Conservation (phyloP, 2,329 filamentous ascomycete species). For the Paracoccidioides lutzii region DNA sequence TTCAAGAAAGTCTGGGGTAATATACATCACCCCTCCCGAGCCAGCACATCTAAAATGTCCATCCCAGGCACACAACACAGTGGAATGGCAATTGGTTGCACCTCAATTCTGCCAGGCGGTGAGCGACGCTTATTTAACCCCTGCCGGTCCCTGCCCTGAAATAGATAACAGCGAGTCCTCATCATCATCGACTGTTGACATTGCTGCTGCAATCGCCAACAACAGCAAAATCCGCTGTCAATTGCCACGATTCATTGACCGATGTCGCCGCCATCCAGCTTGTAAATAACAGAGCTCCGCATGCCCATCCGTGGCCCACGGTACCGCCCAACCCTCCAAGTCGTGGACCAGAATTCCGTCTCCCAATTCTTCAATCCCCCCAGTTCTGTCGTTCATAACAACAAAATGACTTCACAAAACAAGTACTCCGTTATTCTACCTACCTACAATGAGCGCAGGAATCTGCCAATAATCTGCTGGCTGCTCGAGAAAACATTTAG, state of each 20-base stretch:
- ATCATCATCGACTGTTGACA: not conserved
- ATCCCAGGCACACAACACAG: not conserved
- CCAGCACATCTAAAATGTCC: too few species aligned
- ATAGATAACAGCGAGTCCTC: not conserved
- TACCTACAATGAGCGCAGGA: slow-evolving; percentile 96
- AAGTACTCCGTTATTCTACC: slow-evolving; percentile 97
- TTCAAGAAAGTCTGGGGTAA: not conserved
- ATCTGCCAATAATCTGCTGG: slow-evolving; percentile 92
- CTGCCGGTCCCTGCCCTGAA: not conserved
- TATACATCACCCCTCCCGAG: too few species aligned
- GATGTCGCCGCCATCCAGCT: slow-evolving; percentile 1
- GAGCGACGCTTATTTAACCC: slow-evolving; percentile 3
- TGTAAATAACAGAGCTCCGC: slow-evolving; percentile 11
- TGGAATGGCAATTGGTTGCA: not conserved
- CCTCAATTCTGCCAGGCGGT: slow-evolving; percentile 12
- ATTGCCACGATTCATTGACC: not conserved
- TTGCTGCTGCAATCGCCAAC: not conserved
- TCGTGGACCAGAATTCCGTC: slow-evolving; percentile 11
- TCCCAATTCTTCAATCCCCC: slow-evolving; percentile 7
- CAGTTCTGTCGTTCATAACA: not conserved
- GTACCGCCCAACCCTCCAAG: slow-evolving; percentile 13
- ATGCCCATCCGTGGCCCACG: slow-evolving; percentile 14
- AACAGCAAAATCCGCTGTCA: not conserved
- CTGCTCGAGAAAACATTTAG: slow-evolving; percentile 85
- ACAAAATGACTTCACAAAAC: slow-evolving; percentile 20